Percentiles rank a stretch among this genome's conserved stretches.
These are phyloP conservation scores for Setomelanomma holmii DNA, from an alignment of 2,329 filamentous ascomycete species.

Conservation along the genomic window DNA sequence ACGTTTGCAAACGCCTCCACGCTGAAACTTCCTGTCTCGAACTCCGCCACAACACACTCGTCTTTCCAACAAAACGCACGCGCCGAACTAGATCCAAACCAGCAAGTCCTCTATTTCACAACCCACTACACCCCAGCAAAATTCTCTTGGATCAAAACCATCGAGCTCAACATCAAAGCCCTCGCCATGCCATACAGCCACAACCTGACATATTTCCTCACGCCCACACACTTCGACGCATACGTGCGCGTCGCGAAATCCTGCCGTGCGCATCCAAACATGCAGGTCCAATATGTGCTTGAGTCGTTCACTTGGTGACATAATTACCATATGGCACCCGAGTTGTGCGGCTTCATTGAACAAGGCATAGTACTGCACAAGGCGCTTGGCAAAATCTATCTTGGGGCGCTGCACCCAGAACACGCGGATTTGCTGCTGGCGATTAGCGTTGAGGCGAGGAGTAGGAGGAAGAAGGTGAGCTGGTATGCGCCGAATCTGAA, in stretches of 20 bases:
- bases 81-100: not conserved
- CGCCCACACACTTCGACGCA: not conserved
- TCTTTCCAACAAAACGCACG: not conserved
- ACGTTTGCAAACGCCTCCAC: not conserved
- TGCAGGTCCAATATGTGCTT: not conserved
- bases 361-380: constrained; percentile 1
- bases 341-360: not conserved
- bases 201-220: not conserved
- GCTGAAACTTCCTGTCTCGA: not conserved
- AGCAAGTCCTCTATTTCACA: not conserved
- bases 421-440: not conserved
- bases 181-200: not conserved
- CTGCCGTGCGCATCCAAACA: not conserved
- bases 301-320: not conserved
- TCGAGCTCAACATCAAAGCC: constrained; percentile 1
- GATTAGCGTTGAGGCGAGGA: not conserved
- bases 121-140: not conserved
- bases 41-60: not conserved
- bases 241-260: not conserved
- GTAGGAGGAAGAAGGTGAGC: not conserved
- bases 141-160: not conserved
- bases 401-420: not conserved
- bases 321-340: not conserved
- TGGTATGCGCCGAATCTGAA: constrained; percentile 1
- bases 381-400: not conserved